Base-by-base conservation (phyloP, 1,139 yeast genomes). In the Taphrina communis region DNA sequence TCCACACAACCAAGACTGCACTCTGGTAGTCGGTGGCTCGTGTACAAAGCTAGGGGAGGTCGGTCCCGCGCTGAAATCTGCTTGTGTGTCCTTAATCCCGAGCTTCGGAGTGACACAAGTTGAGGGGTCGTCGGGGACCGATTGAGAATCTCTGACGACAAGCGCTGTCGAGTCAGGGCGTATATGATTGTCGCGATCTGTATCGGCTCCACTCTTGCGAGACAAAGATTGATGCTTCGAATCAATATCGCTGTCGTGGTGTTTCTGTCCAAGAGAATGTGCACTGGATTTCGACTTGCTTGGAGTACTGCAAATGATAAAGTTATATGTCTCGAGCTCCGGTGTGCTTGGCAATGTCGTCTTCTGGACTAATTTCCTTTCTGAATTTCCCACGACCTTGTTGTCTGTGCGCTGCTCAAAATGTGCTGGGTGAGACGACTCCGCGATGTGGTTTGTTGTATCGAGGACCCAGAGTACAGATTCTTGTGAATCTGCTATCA, bases 401-500 rank as follows among this genome's bases (percentile, higher is more conserved):
- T 12, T 11, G 19, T 8, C 8, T 44, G 6, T 19, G 48, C 8
- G 19, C 19, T n/a, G 17, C n/a, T 44, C 19, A 17, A 44, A 2
- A 5, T 7, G 48, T 2, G 19, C 8, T 14, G 48, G 12, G 2
- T n/a, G n/a, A 14, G 19, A 44, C 8, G 8, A 7, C 8, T 44
- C 19, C 19, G 48, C n/a, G 6, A 3, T 44, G 19, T 44, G 19
- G 8, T 44, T n/a, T 44, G 19, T 12, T 7, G 19, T 44, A 44
- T 44, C 8, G 48, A 2, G n/a, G 8, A 7, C 48, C 19, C 19
- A 7, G 8, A 44, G 19, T 12, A 17, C n/a, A 35, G 53, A 50
- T 3, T 50, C 53, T 7, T 50, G 53, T 25, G 53, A 50, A 21
- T 50, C 53, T 6, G 19, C n/a, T 21, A 50, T 50, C 14, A 50